Base-by-base conservation (phyloP, 2,329 filamentous ascomycete genomes). In the Hawksworthiomyces lignivorus region DNA sequence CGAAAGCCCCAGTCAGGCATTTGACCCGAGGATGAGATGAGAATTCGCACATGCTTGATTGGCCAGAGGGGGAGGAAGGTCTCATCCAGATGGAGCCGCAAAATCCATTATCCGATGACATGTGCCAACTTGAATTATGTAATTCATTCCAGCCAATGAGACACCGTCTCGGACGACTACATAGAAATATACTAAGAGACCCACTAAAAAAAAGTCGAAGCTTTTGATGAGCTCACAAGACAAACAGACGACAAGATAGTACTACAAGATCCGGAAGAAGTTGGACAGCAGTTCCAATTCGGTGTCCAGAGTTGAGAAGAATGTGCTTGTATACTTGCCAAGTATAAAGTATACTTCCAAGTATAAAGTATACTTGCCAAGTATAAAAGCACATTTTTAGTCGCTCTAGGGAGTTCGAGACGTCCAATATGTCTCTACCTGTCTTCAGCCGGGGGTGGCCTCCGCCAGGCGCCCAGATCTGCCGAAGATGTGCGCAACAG, bases 1-100 rank as follows among this genome's bases (percentile, higher is more conserved):
- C 43, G 43, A 43, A 35, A 30, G 18, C 39, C 29, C 14, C 15
- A 27, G 15, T 30, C 11, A 18, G n/a, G 15, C 32, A 35, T 37
- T 44, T 45, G 44, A 39, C 42, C 48, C 46, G 47, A 49, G 48
- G 47, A 50, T 50, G 48, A 47, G 48, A 39, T 43, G 41, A 36
- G 32, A 46, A 49, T 50, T 49, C 46, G 47, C 49, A 48, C 41
- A 27, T 36, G 39, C 36, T 31, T 50, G 49, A 50, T 50, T 50
- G 49, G 49, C 29, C 37, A 22, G 35, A 28, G 39, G 24, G 22
- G 24, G 42, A n/a, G n/a, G n/a, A n/a, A n/a, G n/a, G n/a, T n/a
- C n/a, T n/a, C n/a, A n/a, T n/a, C n/a, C n/a, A n/a, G n/a, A n/a
- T n/a, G n/a, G n/a, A n/a, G n/a, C n/a, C n/a, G n/a, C n/a, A n/a